A percentile compares a stretch with the other conserved stretches of the same genome.
phyloP scores from a whole-genome alignment of 441 rosid genomes.

The Mallotus repandus region DNA sequence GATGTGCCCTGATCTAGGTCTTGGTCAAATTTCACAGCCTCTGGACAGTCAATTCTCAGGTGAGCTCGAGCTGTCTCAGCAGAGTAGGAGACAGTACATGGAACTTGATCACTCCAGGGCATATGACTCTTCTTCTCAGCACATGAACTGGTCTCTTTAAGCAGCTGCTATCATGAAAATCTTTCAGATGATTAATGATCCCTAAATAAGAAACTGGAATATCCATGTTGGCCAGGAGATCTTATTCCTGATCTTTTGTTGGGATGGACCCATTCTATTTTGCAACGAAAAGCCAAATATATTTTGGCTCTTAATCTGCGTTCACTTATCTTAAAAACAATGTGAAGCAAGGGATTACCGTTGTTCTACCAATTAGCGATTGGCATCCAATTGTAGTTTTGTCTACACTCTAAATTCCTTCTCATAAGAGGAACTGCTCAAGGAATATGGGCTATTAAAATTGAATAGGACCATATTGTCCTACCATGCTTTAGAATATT shows the following conservation, averaged over 20 bases:
- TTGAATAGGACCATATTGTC: too few species aligned
- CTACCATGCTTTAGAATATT: too few species aligned
- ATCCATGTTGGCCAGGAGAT: neutral
- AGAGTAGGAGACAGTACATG: slow-evolving; percentile 50
- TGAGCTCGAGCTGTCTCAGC: slow-evolving; percentile 52
- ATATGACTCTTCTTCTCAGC: slow-evolving; percentile 51
- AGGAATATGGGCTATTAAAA: too few species aligned
- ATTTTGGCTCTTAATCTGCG: neutral
- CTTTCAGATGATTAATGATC: neutral
- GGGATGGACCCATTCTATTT: slow-evolving; percentile 11
- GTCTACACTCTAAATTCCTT: too few species aligned
- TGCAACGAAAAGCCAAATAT: neutral
- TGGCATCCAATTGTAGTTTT: neutral
- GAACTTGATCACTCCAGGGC: slow-evolving; percentile 58
- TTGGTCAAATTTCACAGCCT: slow-evolving; percentile 55
- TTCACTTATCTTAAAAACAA: neutral
- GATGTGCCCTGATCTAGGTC: slow-evolving; percentile 47
- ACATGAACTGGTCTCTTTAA: slow-evolving; percentile 69
- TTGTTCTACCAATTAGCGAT: neutral
- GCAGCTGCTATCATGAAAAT: neutral
- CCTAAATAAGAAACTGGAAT: neutral
- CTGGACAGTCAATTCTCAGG: slow-evolving; percentile 40
- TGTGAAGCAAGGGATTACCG: neutral
- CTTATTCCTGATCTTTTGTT: slow-evolving; percentile 4
- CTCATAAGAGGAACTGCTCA: too few species aligned